These are phyloP conservation scores for Claviceps pusilla DNA, from an alignment of 2,329 filamentous ascomycete species.

Conservation along the genomic window DNA sequence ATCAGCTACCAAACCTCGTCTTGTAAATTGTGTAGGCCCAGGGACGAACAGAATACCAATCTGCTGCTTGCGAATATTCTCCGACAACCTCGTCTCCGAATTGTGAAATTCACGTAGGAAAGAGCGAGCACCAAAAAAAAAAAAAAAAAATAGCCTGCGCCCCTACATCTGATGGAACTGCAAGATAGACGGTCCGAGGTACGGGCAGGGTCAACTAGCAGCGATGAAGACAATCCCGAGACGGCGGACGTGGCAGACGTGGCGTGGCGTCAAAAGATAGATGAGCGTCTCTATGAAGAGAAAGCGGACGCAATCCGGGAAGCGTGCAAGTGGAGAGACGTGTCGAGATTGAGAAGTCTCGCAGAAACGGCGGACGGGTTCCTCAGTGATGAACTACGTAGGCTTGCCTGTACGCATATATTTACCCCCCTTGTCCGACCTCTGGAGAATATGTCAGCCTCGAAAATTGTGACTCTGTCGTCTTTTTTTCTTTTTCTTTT, in stretches of 20 bases:
- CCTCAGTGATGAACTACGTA: constrained; percentile 51
- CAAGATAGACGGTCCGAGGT: constrained; percentile 3
- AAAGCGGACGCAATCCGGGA: constrained; percentile 20
- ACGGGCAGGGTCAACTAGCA: constrained; percentile 3
- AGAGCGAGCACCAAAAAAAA: background rate
- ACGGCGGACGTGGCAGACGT: constrained; percentile 7
- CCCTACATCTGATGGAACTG: constrained; percentile 7
- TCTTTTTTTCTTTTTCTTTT: too few relatives aligned
- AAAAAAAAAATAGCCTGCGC: background rate
- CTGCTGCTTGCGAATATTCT: background rate
- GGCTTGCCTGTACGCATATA: constrained; percentile 52
- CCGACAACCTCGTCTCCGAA: background rate
- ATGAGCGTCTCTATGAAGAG: background rate
- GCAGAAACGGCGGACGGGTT: constrained; percentile 54
- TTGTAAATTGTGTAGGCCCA: background rate
- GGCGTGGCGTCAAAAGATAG: background rate
- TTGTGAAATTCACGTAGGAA: background rate
- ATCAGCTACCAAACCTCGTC: background rate
- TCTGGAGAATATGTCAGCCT: constrained; percentile 4
- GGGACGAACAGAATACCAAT: background rate
- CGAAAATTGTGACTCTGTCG: background rate
- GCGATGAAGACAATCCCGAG: constrained; percentile 1
- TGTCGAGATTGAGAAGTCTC: constrained; percentile 38
- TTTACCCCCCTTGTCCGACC: background rate
- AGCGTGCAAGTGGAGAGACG: constrained; percentile 45